Base-by-base conservation (phyloP, 2,329 filamentous ascomycete species). In the Aureobasidium musti region DNA sequence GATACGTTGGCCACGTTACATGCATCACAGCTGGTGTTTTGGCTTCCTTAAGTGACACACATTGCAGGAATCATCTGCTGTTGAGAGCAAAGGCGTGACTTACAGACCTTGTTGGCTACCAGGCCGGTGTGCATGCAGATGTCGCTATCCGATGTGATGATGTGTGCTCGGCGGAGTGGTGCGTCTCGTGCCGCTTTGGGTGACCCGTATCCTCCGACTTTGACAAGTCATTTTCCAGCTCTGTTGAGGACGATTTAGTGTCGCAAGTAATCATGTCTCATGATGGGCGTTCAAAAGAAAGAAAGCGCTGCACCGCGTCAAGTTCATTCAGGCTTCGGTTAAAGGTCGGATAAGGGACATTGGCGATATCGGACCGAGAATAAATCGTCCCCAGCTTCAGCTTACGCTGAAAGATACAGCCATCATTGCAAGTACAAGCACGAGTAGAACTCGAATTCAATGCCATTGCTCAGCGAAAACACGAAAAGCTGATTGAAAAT, bases 201-300 rank as follows among this genome's bases (percentile, higher is more conserved):
- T n/a, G 28, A n/a, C 49, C 26, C 23, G 10, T 30, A 19, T 30
- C 14, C 26, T 19, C 26, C n/a, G 17, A 30, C 19, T 0, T 30
- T 52, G 49, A 33, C 74, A 77, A 26, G 82, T 83, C 4, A 84
- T n/a, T 52, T 33, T 28, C 6, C 17, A 1, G 5, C 14, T 50
- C 14, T 28, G 17, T 8, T 10, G 49, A 30, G 19, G n/a, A 28
- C n/a, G 26, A 50, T 30, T 26, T 2, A 19, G 14, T 14, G 14
- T 6, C 14, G 23, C 5, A 30, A 50, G 28, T 19, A 26, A n/a
- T 10, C 10, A 7, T n/a, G 17, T 30, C 5, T 30, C 5, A 52
- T 30, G 49, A 33, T 52, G 49, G 1, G 26, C 17, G 49, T 52
- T 5, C 26, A 5, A 14, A 2, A 23, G 26, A 2, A 26, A 19